Evolutionary conservation across 345 rosid genomes (phyloP), one percentile per base, ranked within the genome.

Genomic region (Citrus reticulata): DNA sequence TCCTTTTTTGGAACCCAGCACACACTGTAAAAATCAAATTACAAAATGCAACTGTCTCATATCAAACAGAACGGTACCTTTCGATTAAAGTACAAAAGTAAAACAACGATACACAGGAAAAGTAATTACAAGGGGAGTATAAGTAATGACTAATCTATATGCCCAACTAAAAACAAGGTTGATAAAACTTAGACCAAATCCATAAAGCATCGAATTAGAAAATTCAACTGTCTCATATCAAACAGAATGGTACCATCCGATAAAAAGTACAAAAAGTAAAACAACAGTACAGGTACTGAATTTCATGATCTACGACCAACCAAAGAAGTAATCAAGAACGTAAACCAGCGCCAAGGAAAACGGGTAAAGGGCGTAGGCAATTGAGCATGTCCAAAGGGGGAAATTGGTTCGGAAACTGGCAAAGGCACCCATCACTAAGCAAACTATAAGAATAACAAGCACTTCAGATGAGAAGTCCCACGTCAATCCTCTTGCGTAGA

Each of bases 401-500:
- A 94, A 96, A 4, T 89, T 91, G 37, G 97, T 90, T 19, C 95
- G 92, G 91, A 92, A 91, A 79, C 99, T 96, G 24, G 90, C 97
- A 32, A 94, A 94, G 72, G 71, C 78, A 1, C 94, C 92, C 98
- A 92, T 96, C 83, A 96, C 89, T 0, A 94, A 6, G 86, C 98
- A 94, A 14, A 93, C 97, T 0, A 96, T 91, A 61, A 93, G 87
- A 74, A 96, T 93, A 40, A 94, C 91, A 39, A 96, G 84, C 83
- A 96, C 99, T 87, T 96, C 98, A 3, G 98, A 81, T 59, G 99
- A 96, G 84, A 96, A 96, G 90, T 96, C 94, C 99, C 98, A 96
- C 32, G 93, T 90, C 76, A 96, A 81, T 64, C 91, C 99, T 83
- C 98, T 78, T 3, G 76, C 7, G 64, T 93, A 96, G 29, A 96